Conservation (phyloP, 169 alveolate species). For the Plasmodium chabaudi region DNA sequence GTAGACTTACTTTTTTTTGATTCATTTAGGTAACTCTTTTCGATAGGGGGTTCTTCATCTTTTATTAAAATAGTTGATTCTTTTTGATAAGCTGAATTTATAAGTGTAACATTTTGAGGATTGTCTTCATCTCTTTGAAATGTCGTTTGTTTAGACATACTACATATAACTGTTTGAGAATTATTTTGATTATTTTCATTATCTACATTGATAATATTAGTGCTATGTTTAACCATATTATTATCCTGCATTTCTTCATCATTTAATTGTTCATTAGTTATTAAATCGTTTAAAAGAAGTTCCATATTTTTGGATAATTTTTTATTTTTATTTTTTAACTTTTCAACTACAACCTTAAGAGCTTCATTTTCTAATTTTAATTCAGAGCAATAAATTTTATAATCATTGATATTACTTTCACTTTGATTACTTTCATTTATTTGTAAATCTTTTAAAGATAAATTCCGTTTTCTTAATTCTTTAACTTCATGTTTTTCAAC, state of each 20-base stretch:
- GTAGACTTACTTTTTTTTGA: too few relatives aligned
- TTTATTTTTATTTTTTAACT: slow-evolving; percentile 30
- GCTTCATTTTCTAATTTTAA: slow-evolving; percentile 45
- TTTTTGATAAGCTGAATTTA: too few relatives aligned
- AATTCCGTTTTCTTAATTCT: slow-evolving; percentile 17
- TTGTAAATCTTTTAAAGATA: slow-evolving; percentile 40
- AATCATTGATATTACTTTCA: slow-evolving; percentile 24
- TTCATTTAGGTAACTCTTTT: too few relatives aligned
- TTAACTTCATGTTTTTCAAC: background rate
- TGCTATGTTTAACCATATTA: too few relatives aligned
- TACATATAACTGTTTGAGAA: too few relatives aligned
- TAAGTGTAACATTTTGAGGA: too few relatives aligned
- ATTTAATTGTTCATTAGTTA: background rate
- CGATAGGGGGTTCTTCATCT: too few relatives aligned
- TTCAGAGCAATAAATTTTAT: slow-evolving; percentile 48
- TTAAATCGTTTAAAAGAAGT: slow-evolving; percentile 22
- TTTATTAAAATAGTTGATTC: too few relatives aligned
- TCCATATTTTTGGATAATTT: slow-evolving; percentile 53
- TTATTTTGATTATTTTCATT: background rate
- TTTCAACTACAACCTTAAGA: slow-evolving; percentile 4
- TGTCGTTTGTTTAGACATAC: too few relatives aligned
- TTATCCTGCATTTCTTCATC: too few relatives aligned
- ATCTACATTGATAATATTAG: background rate
- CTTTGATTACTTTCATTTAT: slow-evolving; percentile 36
- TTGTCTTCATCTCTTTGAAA: too few relatives aligned